Base-by-base conservation (phyloP, 805 yeast species). In the Candida sithepensis region DNA sequence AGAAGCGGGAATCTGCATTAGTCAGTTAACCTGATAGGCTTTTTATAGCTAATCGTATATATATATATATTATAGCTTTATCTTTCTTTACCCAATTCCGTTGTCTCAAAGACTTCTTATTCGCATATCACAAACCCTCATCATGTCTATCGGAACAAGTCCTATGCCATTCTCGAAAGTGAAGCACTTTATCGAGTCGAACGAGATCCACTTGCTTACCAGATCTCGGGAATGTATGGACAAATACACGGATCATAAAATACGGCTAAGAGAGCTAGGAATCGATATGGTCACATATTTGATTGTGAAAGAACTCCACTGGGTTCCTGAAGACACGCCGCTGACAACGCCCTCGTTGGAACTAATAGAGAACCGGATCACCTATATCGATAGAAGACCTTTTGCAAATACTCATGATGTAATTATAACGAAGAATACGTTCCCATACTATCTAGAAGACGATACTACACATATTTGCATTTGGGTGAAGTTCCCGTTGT, bases 401-500 rank as follows among this genome's bases (percentile, higher is more conserved):
- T 75, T 78, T 52, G 61, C 67, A 4, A 60, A 70, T 48, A 58
- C 66, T 0, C 34, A 55, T 0, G 84, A 81, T 58, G 57, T 76
- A 21, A 71, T 68, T 46, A 71, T 80, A 23, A 64, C 79, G 9
- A 48, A 59, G 21, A 85, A 85, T 60, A 81, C 80, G 51, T 85
- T 82, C 64, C 90, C 90, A 0, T 85, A 85, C 65, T 73, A 77
- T 55, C 76, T 84, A 50, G 80, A 73, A 32, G 52, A 59, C 0
- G 71, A 70, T 41, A 72, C 83, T 5, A 61, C 65, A 5, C 94
- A 85, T 62, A 60, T 84, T 14, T 75, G 87, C 41, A 72, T 82
- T 1, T 85, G 94, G 92, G 72, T 84, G 2, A 84, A 84, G 58
- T 65, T 76, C 20, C 71, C 70, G 13, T 74, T 85, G 47, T 73